Percentiles rank a stretch among this genome's conserved stretches.
phyloP scores from a whole-genome alignment of 805 yeast genomes.

The Ogataea naganishii region DNA sequence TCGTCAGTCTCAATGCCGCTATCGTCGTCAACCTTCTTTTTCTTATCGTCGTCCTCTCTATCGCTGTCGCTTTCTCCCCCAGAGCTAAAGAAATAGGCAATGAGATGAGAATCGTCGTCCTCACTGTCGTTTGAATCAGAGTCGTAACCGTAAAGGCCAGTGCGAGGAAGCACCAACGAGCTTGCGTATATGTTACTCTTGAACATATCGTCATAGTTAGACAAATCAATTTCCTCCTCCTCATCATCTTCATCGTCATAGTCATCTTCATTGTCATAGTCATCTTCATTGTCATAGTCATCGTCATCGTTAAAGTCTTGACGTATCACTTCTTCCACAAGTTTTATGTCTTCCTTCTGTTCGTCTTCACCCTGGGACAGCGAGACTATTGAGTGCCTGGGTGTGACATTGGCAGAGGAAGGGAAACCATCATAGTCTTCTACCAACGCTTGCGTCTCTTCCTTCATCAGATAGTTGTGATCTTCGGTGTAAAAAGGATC shows the following conservation, averaged over 20 bases:
- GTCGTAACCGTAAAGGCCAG: conserved; percentile 14
- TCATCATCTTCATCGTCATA: conserved; percentile 21
- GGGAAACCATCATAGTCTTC: conserved; percentile 27
- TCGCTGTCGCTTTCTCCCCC: conserved; percentile 20
- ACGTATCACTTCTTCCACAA: conserved; percentile 8
- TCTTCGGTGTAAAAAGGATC: conserved; percentile 10
- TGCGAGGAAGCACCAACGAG: neutral
- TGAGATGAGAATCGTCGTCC: conserved; percentile 61
- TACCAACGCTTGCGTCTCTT: conserved; percentile 34
- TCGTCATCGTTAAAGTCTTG: conserved; percentile 1
- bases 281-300: conserved; percentile 1
- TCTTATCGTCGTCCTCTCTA: conserved; percentile 9
- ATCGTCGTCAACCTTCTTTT: conserved; percentile 11
- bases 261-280: conserved; percentile 1
- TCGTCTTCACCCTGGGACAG: conserved; percentile 4
- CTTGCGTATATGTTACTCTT: conserved; percentile 3
- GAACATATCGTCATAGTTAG: conserved; percentile 19
- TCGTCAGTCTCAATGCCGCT: conserved; percentile 94
- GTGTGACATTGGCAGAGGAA: conserved; percentile 21
- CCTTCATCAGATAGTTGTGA: conserved; percentile 24
- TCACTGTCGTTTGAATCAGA: conserved; percentile 20
- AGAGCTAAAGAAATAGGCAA: conserved; percentile 62
- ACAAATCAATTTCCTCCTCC: conserved; percentile 21
- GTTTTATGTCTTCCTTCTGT: conserved; percentile 2
- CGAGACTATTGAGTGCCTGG: conserved; percentile 24